phyloP scores from a whole-genome alignment of 2,329 filamentous ascomycete species.

The Endoconidiophora laricicola region DNA sequence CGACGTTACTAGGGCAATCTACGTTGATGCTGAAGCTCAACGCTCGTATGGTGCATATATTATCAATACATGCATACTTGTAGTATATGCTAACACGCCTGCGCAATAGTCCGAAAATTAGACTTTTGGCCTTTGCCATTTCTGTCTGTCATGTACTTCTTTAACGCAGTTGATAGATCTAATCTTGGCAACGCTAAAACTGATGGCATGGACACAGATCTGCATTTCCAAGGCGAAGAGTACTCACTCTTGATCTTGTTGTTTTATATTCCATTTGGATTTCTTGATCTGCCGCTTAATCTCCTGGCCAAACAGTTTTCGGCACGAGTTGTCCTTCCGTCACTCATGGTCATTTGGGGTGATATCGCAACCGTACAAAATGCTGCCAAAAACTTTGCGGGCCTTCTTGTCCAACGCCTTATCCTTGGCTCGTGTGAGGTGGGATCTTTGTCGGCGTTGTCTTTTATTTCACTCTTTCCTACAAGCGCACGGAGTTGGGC shows the following conservation, averaged over 20 bases:
- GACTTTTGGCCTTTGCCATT: slow-evolving; percentile 8
- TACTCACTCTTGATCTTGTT: slow-evolving; percentile 26
- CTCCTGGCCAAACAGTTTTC: slow-evolving; percentile 30
- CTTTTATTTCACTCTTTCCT: slow-evolving; percentile 32
- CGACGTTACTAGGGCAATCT: background rate
- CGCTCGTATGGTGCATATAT: background rate
- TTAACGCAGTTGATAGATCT: slow-evolving; percentile 30
- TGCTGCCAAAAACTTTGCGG: slow-evolving; percentile 29
- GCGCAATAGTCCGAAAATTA: slow-evolving; percentile 5
- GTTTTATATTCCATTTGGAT: slow-evolving; percentile 33
- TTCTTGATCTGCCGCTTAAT: slow-evolving; percentile 32
- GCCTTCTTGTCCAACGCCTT: slow-evolving; percentile 32
- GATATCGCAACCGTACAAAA: slow-evolving; percentile 30
- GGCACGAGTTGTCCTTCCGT: slow-evolving; percentile 18
- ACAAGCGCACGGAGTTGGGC: slow-evolving; percentile 47
- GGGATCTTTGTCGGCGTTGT: slow-evolving; percentile 36
- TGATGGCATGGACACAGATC: slow-evolving; percentile 30
- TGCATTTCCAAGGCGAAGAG: slow-evolving; percentile 35
- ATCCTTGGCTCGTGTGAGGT: slow-evolving; percentile 31
- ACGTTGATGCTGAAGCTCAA: background rate
- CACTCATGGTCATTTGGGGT: slow-evolving; percentile 32
- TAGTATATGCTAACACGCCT: background rate
- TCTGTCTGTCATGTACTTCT: slow-evolving; percentile 22
- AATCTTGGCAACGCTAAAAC: slow-evolving; percentile 30
- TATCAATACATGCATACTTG: background rate